Percentiles rank a stretch among this genome's conserved stretches.
phyloP scores from a whole-genome alignment of 1,284 basidiomycete genomes.

The Trichosporon asahii region DNA sequence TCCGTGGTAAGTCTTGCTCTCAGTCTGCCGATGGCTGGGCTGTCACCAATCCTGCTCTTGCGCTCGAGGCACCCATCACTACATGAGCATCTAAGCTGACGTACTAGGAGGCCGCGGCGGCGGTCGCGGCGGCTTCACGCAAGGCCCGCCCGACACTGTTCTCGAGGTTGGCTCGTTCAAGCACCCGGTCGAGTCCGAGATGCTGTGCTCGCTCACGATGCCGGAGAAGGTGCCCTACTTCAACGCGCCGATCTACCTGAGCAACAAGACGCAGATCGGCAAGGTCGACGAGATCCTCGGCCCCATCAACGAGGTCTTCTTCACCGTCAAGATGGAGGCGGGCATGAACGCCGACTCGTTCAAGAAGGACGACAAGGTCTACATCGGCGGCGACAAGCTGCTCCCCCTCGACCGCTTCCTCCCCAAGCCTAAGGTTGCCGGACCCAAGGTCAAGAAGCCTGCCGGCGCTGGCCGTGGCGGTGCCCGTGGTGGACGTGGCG shows the following conservation, averaged over 20 bases:
- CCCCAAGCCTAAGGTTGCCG: conserved; percentile 84
- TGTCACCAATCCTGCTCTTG: conserved; percentile 24
- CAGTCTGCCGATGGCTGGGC: conserved; percentile 17
- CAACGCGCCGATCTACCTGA: conserved; percentile 97
- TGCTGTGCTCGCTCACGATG: conserved; percentile 86
- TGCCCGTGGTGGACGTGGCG: conserved; percentile 16
- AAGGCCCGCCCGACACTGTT: conserved; percentile 79
- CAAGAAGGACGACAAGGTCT: conserved; percentile 97
- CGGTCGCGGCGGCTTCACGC: conserved; percentile 59
- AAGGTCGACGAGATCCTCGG: conserved; percentile 84
- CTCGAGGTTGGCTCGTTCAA: conserved; percentile 83
- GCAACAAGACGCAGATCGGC: conserved; percentile 91
- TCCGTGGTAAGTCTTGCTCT: conserved; percentile 45
- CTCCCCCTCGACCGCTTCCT: conserved; percentile 95
- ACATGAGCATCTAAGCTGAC: background rate
- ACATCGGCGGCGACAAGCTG: conserved; percentile 92
- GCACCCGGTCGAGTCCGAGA: conserved; percentile 96
- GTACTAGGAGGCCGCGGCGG: conserved; percentile 25
- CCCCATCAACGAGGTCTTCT: conserved; percentile 98
- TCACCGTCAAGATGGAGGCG: conserved; percentile 95
- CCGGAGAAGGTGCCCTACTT: conserved; percentile 95
- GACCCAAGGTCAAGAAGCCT: conserved; percentile 55
- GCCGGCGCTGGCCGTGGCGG: conserved; percentile 14
- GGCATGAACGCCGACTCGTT: conserved; percentile 96
- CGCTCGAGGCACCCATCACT: background rate